phyloP scores from a whole-genome alignment of 75 land plant species.

The Pinus taeda region DNA sequence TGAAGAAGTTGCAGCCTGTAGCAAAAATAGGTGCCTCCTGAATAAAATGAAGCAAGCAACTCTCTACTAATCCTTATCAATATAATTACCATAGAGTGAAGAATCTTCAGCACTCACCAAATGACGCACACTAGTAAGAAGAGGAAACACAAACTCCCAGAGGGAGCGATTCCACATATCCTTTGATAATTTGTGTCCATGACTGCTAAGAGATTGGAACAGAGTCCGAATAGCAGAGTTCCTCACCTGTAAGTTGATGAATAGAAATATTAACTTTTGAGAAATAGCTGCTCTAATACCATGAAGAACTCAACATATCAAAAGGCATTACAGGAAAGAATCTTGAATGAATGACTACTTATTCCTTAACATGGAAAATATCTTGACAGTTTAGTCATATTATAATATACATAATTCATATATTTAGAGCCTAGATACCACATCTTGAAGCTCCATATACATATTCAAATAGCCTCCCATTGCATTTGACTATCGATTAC shows the following conservation, averaged over 20 bases:
- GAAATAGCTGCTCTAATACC: not conserved
- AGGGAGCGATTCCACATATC: conserved; percentile 94
- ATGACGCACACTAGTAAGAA: conserved; percentile 67
- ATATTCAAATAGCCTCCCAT: not conserved
- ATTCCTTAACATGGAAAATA: not conserved
- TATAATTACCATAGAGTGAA: not conserved
- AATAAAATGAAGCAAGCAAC: conserved; percentile 2
- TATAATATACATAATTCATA: not conserved
- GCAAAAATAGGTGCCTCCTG: not conserved
- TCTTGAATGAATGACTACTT: too few relatives aligned
- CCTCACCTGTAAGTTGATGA: conserved; percentile 55
- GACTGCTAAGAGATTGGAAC: conserved; percentile 93
- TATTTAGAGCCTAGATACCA: not conserved
- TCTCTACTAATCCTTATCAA: not conserved
- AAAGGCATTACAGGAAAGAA: not conserved
- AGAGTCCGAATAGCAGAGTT: conserved; percentile 89
- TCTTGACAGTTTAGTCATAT: not conserved
- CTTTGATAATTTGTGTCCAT: conserved; percentile 85
- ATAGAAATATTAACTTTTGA: conserved; percentile 5
- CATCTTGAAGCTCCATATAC: not conserved
- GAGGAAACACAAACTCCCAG: conserved; percentile 86
- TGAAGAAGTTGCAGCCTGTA: conserved; percentile 88
- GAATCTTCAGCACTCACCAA: conserved; percentile 46
- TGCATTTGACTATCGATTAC: not conserved
- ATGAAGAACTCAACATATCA: not conserved